Percentiles rank a stretch among this genome's conserved stretches.
phyloP scores from a whole-genome alignment of 306 rosid species.

The Glycine soja region DNA sequence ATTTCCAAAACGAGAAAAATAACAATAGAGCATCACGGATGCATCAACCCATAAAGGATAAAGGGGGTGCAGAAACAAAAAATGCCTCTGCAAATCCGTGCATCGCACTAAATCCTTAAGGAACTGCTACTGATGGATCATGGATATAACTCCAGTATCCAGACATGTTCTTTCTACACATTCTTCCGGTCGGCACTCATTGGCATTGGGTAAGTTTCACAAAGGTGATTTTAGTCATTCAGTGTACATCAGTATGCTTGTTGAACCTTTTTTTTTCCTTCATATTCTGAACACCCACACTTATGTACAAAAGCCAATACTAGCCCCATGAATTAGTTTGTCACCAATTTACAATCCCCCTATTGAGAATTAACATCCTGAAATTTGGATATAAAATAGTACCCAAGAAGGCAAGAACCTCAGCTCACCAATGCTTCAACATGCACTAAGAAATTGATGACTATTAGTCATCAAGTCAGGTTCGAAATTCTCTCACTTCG shows the following conservation, averaged over 20 bases:
- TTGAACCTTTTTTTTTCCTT: background rate
- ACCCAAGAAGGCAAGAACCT: conserved; percentile 23
- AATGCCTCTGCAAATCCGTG: background rate
- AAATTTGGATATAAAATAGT: conserved; percentile 31
- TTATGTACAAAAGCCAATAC: conserved; percentile 52
- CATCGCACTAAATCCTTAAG: conserved; percentile 23
- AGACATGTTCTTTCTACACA: conserved; percentile 1
- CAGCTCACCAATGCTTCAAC: conserved; percentile 35
- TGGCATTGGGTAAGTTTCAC: conserved; percentile 36
- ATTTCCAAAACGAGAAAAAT: background rate
- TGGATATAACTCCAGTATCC: conserved; percentile 31
- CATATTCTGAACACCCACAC: conserved; percentile 20
- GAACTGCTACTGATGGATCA: conserved; percentile 28
- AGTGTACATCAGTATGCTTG: conserved; percentile 18
- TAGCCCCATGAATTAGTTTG: conserved; percentile 35
- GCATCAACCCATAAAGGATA: background rate
- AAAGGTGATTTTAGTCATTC: conserved; percentile 34
- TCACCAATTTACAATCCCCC: conserved; percentile 52
- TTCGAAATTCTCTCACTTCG: conserved; percentile 30
- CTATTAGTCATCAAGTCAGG: conserved; percentile 1
- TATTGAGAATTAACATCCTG: conserved; percentile 41
- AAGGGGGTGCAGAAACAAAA: conserved; percentile 9
- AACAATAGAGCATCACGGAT: conserved; percentile 7
- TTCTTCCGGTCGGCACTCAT: conserved; percentile 12
- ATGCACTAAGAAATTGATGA: background rate